These are phyloP conservation scores for Urochloa ruziziensis DNA, from an alignment of 176 grass and related monocot species.

Conservation along the genomic window DNA sequence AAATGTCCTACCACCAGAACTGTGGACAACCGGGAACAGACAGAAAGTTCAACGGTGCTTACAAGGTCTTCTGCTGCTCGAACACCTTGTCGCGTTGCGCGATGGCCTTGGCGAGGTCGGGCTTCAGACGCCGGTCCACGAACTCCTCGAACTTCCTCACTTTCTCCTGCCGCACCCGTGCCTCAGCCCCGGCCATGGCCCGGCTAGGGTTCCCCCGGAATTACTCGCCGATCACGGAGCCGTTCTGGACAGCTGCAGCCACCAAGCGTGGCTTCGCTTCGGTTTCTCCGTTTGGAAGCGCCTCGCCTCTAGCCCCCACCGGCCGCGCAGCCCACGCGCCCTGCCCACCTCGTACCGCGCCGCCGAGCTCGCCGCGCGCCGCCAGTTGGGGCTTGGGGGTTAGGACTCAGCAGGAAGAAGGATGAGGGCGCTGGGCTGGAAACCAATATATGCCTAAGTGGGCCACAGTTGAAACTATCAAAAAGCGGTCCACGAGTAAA, in stretches of 20 bases:
- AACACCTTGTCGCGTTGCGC: conserved; percentile 70
- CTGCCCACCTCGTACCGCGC: background rate
- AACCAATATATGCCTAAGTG: background rate
- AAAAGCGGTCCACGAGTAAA: background rate
- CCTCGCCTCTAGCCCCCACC: background rate
- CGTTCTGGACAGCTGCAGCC: background rate
- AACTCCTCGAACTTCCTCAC: conserved; percentile 78
- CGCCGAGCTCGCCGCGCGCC: background rate
- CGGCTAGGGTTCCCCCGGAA: background rate
- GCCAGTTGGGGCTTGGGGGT: background rate
- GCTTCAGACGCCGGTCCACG: conserved; percentile 72
- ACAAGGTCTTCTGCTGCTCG: conserved; percentile 86
- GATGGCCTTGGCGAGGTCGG: conserved; percentile 69
- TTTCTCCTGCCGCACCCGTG: conserved; percentile 47
- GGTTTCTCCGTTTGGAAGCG: background rate
- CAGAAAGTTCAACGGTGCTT: conserved; percentile 31
- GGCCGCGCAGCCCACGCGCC: background rate
- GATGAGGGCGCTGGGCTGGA: background rate
- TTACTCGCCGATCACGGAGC: background rate
- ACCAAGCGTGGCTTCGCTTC: background rate
- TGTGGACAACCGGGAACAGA: background rate
- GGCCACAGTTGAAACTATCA: background rate
- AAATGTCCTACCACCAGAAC: background rate
- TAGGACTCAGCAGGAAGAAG: background rate
- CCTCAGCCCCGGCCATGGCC: conserved; percentile 26